Percentiles rank a stretch among this genome's conserved stretches.
Evolutionary conservation across 108 stramenopile genomes (phyloP).

Genomic region (Mediolabrus comicus): DNA sequence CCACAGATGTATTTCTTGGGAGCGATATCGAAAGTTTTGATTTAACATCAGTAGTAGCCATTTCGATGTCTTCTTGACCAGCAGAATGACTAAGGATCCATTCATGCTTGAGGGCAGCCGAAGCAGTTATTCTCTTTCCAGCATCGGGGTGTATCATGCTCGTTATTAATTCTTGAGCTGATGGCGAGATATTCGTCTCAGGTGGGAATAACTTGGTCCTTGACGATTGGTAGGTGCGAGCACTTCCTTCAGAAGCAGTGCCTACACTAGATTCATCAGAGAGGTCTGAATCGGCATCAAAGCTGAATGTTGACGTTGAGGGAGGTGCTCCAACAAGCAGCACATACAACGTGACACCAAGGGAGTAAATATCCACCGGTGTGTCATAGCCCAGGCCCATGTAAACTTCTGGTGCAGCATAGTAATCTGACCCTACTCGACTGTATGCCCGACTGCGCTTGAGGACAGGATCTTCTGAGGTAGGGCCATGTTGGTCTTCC

Average conservation of each 20-base stretch:
- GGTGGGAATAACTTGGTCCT: slow-evolving; percentile 48
- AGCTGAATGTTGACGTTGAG: slow-evolving; percentile 39
- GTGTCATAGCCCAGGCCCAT: slow-evolving; percentile 69
- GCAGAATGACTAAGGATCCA: slow-evolving; percentile 58
- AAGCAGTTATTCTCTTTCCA: slow-evolving; percentile 57
- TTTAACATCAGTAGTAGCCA: neutral
- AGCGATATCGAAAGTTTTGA: neutral
- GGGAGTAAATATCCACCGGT: slow-evolving; percentile 90
- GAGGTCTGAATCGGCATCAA: slow-evolving; percentile 16
- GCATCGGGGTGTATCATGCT: slow-evolving; percentile 72
- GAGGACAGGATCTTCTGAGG: slow-evolving; percentile 10
- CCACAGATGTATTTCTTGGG: neutral
- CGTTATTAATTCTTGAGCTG: slow-evolving; percentile 75
- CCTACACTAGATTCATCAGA: slow-evolving; percentile 24
- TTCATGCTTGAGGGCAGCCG: slow-evolving; percentile 55
- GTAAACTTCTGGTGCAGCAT: slow-evolving; percentile 80
- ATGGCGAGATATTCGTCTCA: slow-evolving; percentile 69
- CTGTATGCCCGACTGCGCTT: slow-evolving; percentile 47
- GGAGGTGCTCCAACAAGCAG: slow-evolving; percentile 95
- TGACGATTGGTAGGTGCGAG: slow-evolving; percentile 10
- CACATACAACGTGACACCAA: slow-evolving; percentile 97
- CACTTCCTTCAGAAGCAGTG: slow-evolving; percentile 36
- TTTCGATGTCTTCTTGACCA: slow-evolving; percentile 1
- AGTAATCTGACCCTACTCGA: slow-evolving; percentile 63
- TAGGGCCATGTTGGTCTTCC: slow-evolving; percentile 6